Conservation (phyloP, 2,329 filamentous ascomycete genomes). For the Aspergillus melleus region DNA sequence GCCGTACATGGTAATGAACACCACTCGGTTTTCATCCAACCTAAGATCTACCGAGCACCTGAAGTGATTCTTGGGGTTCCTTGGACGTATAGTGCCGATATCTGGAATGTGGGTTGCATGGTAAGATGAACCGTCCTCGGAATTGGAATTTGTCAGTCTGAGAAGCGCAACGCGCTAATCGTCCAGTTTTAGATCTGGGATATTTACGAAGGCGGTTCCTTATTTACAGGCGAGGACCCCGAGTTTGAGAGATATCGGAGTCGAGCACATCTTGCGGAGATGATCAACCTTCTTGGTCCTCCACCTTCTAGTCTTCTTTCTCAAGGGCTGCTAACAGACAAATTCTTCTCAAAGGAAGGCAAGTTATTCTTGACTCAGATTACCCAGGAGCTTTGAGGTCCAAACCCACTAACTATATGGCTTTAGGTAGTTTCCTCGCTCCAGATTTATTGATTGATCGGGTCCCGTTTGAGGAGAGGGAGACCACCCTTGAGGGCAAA, state of each 20-base stretch:
- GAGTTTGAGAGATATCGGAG: conserved; percentile 43
- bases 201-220: conserved; percentile 47
- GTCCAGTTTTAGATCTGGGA: conserved; percentile 47
- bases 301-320: conserved; percentile 41
- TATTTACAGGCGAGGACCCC: conserved; percentile 47
- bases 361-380: too few relatives aligned
- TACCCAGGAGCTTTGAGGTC: too few relatives aligned
- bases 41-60: conserved; percentile 37
- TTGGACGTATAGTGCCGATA: conserved; percentile 53
- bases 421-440: conserved; percentile 29
- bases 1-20: conserved; percentile 39
- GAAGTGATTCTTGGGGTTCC: conserved; percentile 50
- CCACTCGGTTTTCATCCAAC: conserved; percentile 33
- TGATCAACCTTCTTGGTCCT: conserved; percentile 48
- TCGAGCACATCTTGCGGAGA: conserved; percentile 52
- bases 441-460: conserved; percentile 21
- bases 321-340: conserved; percentile 29
- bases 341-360: conserved; percentile 45
- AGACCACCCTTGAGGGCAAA: conserved; percentile 37
- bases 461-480: conserved; percentile 36
- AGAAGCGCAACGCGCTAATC: neutral
- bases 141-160: neutral
- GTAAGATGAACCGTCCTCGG: conserved; percentile 31
- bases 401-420: too few relatives aligned
- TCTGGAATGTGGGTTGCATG: conserved; percentile 56